Base-by-base conservation (phyloP, 352 stramenopile species). In the Phytophthora tentaculata region DNA sequence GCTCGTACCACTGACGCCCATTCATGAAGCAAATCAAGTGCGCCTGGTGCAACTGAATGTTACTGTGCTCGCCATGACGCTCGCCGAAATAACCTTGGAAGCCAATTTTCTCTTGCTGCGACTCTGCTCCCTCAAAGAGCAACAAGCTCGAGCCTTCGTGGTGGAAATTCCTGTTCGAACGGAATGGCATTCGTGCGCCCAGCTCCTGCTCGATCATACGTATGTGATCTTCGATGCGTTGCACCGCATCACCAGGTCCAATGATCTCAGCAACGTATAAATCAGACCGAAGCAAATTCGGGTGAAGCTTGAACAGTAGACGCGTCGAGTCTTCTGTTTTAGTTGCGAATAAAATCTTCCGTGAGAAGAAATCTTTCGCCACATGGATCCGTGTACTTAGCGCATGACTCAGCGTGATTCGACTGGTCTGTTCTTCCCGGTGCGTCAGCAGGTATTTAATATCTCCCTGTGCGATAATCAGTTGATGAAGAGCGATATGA, bases 1-100 rank as follows among this genome's bases (percentile, higher is more conserved):
- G 76, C 10, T 90, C 77, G 32, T 90, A 84, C 86, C 86, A 94
- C 49, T 86, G 59, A 16, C 73, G 48, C 4, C 84, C 83, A 51
- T 91, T 92, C 74, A 89, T 88, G 56, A 88, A 94, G 51, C 74
- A 88, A 48, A 91, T 73, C 23, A 93, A 69, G 43, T 94, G 86
- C 10, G 80, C 83, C 71, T 94, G 86, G 28, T 94, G 79, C 14
- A 94, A 63, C 6, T 56, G 61, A 24, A 80, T 71, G 4, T 80
- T 77, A 29, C 78, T 80, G 57, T 94, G 84, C 23, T 88, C 72
- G 12, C 65, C 53, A 35, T 94, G 83, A 23, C 80, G 76, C 13
- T 74, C 59, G 1, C 74, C 81, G 9, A 88, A 84, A 56, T 94
- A 94, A 55, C 77, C 76, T 37, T 92, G 83, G 28, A 94, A 94